Percentiles rank a stretch among this genome's conserved stretches.
These are phyloP conservation scores for Aspergillus transmontanensis DNA, from an alignment of 2,329 filamentous ascomycete genomes.

Conservation along the genomic window DNA sequence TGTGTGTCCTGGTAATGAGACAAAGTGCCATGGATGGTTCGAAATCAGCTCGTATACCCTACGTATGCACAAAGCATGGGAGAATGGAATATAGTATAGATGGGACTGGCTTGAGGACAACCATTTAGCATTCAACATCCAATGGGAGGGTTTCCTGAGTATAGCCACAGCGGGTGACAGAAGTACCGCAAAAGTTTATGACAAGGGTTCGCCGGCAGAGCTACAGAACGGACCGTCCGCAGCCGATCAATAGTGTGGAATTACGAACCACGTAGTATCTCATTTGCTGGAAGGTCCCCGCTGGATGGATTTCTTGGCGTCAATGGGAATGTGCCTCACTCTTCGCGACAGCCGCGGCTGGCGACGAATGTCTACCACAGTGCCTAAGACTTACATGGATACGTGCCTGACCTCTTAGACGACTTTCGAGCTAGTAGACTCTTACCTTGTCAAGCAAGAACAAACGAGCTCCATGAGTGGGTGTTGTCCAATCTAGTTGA, in stretches of 20 bases:
- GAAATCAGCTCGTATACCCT: not conserved
- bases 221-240: slow-evolving; percentile 24
- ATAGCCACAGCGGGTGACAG: not conserved
- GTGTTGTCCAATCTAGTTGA: not conserved
- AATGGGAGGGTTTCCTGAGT: not conserved
- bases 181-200: not conserved
- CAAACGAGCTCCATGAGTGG: not conserved
- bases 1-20: not conserved
- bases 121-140: not conserved
- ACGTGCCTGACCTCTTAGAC: not conserved
- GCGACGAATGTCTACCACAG: slow-evolving; percentile 20
- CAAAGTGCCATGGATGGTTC: not conserved
- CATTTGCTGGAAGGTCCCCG: slow-evolving; percentile 12
- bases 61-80: not conserved
- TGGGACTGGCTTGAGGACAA: not conserved
- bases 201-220: slow-evolving; percentile 19
- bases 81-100: not conserved
- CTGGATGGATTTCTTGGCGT: slow-evolving; percentile 12
- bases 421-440: not conserved
- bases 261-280: not conserved
- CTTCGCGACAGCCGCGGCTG: slow-evolving; percentile 26
- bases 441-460: not conserved
- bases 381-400: not conserved
- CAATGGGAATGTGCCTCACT: slow-evolving; percentile 3
- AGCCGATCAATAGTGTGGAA: slow-evolving; percentile 21